Base-by-base conservation (phyloP, 148 eudicot species). In the Rhododendron simsii region DNA sequence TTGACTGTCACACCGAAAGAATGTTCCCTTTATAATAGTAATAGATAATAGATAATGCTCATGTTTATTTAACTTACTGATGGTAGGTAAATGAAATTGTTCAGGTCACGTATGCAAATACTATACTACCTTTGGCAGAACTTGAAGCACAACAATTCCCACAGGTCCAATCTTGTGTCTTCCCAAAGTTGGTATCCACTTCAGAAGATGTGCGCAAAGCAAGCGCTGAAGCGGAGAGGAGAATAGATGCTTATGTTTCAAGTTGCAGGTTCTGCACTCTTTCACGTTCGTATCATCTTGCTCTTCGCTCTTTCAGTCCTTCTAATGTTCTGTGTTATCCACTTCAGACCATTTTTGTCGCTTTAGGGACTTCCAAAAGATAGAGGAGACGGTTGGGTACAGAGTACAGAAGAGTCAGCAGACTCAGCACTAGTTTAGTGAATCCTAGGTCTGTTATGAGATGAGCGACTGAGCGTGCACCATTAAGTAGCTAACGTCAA, bases 61-160 rank as follows among this genome's bases (percentile, higher is more conserved):
- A 45, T 15, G 33, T 7, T 81, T 80, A 21, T 48, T 26, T 2
- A 20, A 55, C 21, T n/a, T 16, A 71, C 41, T 73, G 67, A 73
- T 83, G 71, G 67, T 45, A 18, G 44, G 26, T 74, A 11, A 78
- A 18, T 45, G 83, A 82, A 74, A 82, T 78, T 71, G 84, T 85
- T 74, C 89, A 97, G 99, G 96, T 95, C 48, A 90, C 89, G 30
- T 95, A 93, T 93, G 90, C 89, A 80, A 93, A 93, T 90, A 89
- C 94, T 13, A 86, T 95, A 91, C 83, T 89, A 78, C 91, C 92
- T 45, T 78, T 97, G 89, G 96, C 93, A 57, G 95, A 97, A 88
- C 87, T 97, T 85, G 99, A 97, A 89, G 95, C 95, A 81, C 88
- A 88, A 2, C 96, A 93, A 59, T 97, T 97, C 86, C 95, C 99